These are phyloP conservation scores for Talaromyces liani DNA, from an alignment of 495 filamentous ascomycete species.

Conservation along the genomic window DNA sequence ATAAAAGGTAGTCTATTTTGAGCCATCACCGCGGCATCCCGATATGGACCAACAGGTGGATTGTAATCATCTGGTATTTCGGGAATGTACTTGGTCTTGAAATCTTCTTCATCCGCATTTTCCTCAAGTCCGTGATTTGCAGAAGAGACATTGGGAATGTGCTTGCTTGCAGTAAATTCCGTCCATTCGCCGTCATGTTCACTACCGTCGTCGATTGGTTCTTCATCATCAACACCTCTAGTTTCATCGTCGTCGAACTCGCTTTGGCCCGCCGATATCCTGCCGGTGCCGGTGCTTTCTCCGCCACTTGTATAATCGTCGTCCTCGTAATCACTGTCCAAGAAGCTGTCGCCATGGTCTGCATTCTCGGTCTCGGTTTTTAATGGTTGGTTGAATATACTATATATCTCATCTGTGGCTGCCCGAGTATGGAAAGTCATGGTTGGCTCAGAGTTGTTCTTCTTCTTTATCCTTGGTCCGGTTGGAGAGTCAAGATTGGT, in stretches of 20 bases:
- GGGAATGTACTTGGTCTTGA: conserved; percentile 42
- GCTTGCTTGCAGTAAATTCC: conserved; percentile 68
- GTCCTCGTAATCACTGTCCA: conserved; percentile 53
- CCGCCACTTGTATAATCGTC: conserved; percentile 76
- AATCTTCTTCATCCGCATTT: conserved; percentile 22
- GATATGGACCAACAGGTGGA: conserved; percentile 63
- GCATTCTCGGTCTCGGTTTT: conserved; percentile 42
- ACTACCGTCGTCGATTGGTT: conserved; percentile 38
- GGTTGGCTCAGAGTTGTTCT: conserved; percentile 74
- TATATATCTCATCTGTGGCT: conserved; percentile 95
- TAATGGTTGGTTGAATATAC: conserved; percentile 88
- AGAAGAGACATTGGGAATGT: conserved; percentile 46
- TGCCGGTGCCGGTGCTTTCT: conserved; percentile 73
- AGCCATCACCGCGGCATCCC: conserved; percentile 65
- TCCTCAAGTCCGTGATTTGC: conserved; percentile 28
- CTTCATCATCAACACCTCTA: conserved; percentile 16
- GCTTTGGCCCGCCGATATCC: conserved; percentile 52
- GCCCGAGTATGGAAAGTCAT: conserved; percentile 96
- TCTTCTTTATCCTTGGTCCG: conserved; percentile 63
- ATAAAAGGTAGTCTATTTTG: conserved; percentile 93
- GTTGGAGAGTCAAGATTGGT: conserved; percentile 86
- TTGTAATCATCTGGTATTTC: conserved; percentile 82
- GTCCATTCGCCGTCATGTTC: conserved; percentile 68
- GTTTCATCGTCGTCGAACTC: conserved; percentile 59
- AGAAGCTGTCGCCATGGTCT: conserved; percentile 31